These are phyloP conservation scores for Tephrocybe sp. DNA, from an alignment of 768 basidiomycete species.

Conservation along the genomic window DNA sequence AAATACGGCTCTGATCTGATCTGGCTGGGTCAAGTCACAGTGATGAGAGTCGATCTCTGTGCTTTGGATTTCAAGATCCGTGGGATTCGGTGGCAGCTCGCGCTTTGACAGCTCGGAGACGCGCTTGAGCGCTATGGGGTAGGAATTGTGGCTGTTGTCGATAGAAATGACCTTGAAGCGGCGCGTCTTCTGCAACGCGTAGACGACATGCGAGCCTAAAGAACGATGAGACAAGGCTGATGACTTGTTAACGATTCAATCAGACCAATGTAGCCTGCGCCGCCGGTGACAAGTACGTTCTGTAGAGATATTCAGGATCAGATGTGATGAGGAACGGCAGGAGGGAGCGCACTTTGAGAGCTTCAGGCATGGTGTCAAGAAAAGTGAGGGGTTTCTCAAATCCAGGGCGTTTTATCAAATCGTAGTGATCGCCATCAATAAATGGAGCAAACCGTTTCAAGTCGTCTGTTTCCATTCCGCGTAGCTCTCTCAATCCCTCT, in stretches of 20 bases:
- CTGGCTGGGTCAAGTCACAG: conserved; percentile 73
- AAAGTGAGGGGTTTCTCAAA: not conserved
- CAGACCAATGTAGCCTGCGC: conserved; percentile 87
- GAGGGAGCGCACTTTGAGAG: conserved; percentile 45
- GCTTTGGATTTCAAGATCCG: conserved; percentile 67
- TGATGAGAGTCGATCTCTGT: conserved; percentile 65
- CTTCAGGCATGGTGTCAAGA: conserved; percentile 18
- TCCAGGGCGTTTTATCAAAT: conserved; percentile 15
- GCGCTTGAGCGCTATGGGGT: conserved; percentile 67
- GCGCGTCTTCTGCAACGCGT: conserved; percentile 79
- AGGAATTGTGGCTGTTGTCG: conserved; percentile 95
- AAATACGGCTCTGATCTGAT: conserved; percentile 76
- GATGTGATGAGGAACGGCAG: conserved; percentile 9
- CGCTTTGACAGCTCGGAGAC: conserved; percentile 78
- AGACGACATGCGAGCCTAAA: conserved; percentile 91
- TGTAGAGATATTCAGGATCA: conserved; percentile 24
- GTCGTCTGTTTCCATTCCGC: not conserved
- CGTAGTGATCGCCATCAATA: conserved; percentile 7
- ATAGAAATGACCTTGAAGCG: conserved; percentile 91
- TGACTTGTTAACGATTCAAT: conserved; percentile 11
- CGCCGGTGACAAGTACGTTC: conserved; percentile 55
- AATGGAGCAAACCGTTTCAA: too few relatives aligned
- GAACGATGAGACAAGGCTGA: conserved; percentile 13
- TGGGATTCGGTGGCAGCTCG: conserved; percentile 63
- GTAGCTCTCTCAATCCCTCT: not conserved